Evolutionary conservation across 495 filamentous ascomycete genomes (phyloP).

Genomic region (Hypoxylon lenormandii): DNA sequence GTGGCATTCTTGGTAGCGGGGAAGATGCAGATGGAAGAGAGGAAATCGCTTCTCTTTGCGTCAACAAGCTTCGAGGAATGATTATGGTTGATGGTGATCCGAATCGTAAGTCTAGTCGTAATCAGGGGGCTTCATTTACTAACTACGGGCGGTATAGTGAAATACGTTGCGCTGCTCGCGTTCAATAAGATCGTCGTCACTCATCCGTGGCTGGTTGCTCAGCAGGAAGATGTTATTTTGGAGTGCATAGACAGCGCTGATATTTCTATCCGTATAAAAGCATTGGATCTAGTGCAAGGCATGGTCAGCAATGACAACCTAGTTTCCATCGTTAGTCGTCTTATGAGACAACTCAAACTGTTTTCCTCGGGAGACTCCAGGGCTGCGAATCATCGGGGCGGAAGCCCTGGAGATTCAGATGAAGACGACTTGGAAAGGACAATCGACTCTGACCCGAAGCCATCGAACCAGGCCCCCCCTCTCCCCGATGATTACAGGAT

Average conservation of each 20-base stretch:
- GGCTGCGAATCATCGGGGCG: slow-evolving; percentile 47
- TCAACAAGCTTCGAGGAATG: slow-evolving; percentile 92
- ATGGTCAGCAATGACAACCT: slow-evolving; percentile 91
- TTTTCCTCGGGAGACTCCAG: slow-evolving; percentile 57
- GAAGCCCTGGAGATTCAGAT: slow-evolving; percentile 60
- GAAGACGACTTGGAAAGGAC: slow-evolving; percentile 68
- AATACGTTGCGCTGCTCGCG: slow-evolving; percentile 95
- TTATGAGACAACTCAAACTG: slow-evolving; percentile 82
- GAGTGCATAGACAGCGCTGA: slow-evolving; percentile 95
- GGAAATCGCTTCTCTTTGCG: slow-evolving; percentile 92
- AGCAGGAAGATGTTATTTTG: slow-evolving; percentile 94
- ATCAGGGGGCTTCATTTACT: slow-evolving; percentile 1
- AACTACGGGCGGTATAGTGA: slow-evolving; percentile 68
- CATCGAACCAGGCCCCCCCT: slow-evolving; percentile 54
- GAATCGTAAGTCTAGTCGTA: slow-evolving; percentile 73
- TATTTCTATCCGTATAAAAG: slow-evolving; percentile 93
- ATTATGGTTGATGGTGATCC: slow-evolving; percentile 90
- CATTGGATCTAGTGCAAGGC: slow-evolving; percentile 86
- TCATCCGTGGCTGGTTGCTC: slow-evolving; percentile 84
- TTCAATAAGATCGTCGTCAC: slow-evolving; percentile 93
- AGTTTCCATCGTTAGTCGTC: slow-evolving; percentile 81
- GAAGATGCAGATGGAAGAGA: slow-evolving; percentile 82
- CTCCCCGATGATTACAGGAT: slow-evolving; percentile 85
- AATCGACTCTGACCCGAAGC: slow-evolving; percentile 51
- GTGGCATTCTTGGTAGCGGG: slow-evolving; percentile 85